Percentiles rank a stretch among this genome's conserved stretches.
These are phyloP conservation scores for Pichia sp. DNA, from an alignment of 1,139 yeast genomes.

Conservation along the genomic window DNA sequence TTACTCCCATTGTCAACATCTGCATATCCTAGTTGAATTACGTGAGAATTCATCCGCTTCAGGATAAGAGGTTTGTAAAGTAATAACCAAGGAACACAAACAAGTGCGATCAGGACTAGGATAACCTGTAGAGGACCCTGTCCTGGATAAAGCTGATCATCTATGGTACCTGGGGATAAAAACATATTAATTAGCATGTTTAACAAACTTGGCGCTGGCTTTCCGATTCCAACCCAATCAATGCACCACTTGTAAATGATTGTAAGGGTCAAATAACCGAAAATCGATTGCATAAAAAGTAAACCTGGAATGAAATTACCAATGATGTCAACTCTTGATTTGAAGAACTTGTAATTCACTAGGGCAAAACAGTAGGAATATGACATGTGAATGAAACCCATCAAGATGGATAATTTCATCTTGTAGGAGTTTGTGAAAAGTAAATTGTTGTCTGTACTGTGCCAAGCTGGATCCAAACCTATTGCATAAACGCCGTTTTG, in stretches of 20 bases:
- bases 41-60: constrained; percentile 40
- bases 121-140: constrained; percentile 76
- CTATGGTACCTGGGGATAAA: constrained; percentile 84
- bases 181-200: constrained; percentile 97
- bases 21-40: constrained; percentile 17
- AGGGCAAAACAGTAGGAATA: constrained; percentile 82
- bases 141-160: constrained; percentile 77
- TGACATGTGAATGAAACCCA: constrained; percentile 95
- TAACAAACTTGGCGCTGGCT: constrained; percentile 86
- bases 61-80: constrained; percentile 81
- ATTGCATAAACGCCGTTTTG: constrained; percentile 66
- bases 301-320: constrained; percentile 95
- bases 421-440: constrained; percentile 90
- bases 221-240: constrained; percentile 76
- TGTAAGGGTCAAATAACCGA: constrained; percentile 81
- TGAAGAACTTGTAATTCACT: constrained; percentile 71
- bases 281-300: constrained; percentile 90
- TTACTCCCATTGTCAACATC: constrained; percentile 11
- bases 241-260: constrained; percentile 92
- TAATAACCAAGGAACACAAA: constrained; percentile 94
- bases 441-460: constrained; percentile 88
- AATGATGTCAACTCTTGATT: constrained; percentile 74
- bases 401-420: constrained; percentile 89
- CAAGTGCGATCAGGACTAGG: constrained; percentile 68
- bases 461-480: constrained; percentile 96